A percentile compares a stretch with the other conserved stretches of the same genome.
Conservation (phyloP, 2,329 filamentous ascomycete genomes). For the Hymenoscyphus scutula region DNA sequence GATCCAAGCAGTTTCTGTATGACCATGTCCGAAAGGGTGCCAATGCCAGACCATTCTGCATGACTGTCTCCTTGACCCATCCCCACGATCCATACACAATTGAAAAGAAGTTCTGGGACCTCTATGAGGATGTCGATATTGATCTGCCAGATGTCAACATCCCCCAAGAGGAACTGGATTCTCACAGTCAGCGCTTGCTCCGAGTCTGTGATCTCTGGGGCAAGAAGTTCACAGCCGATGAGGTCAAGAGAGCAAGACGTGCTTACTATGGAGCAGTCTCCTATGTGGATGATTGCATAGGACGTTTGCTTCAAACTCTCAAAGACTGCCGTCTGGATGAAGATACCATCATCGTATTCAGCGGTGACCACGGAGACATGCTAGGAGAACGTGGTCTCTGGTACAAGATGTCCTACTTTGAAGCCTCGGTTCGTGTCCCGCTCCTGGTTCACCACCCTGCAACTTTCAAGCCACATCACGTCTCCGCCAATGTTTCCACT, state of each 20-base stretch:
- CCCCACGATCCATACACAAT: constrained; percentile 96
- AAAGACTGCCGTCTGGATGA: constrained; percentile 77
- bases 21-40: constrained; percentile 82
- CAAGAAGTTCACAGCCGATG: constrained; percentile 77
- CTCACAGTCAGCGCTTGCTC: constrained; percentile 82
- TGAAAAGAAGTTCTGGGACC: constrained; percentile 88
- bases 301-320: constrained; percentile 73
- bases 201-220: constrained; percentile 86
- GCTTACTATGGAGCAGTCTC: constrained; percentile 93
- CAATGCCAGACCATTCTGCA: constrained; percentile 71
- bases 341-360: constrained; percentile 89
- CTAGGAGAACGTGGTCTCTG: constrained; percentile 86
- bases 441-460: constrained; percentile 80
- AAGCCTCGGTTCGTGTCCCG: constrained; percentile 85
- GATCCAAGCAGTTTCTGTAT: constrained; percentile 81
- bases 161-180: constrained; percentile 76
- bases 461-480: constrained; percentile 70
- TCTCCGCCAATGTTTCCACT: constrained; percentile 83
- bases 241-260: constrained; percentile 79
- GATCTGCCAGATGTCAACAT: constrained; percentile 76
- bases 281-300: constrained; percentile 91
- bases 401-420: constrained; percentile 99
- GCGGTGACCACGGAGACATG: constrained; percentile 94
- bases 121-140: constrained; percentile 87
- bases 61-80: constrained; percentile 91